Base-by-base conservation (phyloP, 495 filamentous ascomycete genomes). In the Bryoglossum gracile region DNA sequence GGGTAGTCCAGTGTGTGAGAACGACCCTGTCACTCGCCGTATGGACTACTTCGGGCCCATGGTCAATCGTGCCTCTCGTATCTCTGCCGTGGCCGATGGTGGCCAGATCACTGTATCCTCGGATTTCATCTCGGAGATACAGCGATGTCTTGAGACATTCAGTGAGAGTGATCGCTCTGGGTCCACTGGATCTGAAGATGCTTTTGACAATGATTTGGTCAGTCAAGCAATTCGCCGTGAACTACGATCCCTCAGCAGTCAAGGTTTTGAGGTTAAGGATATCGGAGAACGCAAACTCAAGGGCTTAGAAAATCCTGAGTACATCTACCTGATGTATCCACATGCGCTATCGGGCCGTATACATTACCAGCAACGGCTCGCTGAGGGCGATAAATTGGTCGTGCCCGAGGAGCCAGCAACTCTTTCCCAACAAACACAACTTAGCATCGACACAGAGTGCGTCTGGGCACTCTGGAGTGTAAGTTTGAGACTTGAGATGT, bases 11-110 rank as follows among this genome's bases (percentile, higher is more conserved):
- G 89, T 99, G 45, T 94, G 87, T 56, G 92, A 97, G 61, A 82
- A 83, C 25, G 92, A 99, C 64, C 91, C 92, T 0, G 87, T 99
- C 4, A 99, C 92, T 8, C 82, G 88, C 39, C 89, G 92, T 33
- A 99, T 99, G 92, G 92, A 99, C 61, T 99, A 99, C 66, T 97
- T 96, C 65, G 92, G 92, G 8, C 92, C 94, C 1, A 97, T 99
- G 88, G 92, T 99, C 53, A 99, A 99, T 65, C 87, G 91, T 51
- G 88, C 92, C 0, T 84, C 90, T 40, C 83, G 92, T 65, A 92
- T 99, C 42, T 91, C 87, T 5, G 81, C 86, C 30, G 88, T 88
- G 43, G 92, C 92, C n/a, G 92, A 99, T 62, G 92, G 92, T 32
- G 92, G 92, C 2, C 90, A 99, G 65, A 95, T 97, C 44, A 91